Evolutionary conservation across 2,329 filamentous ascomycete species (phyloP), one percentile per base, ranked within the genome.

Genomic region (Nemania diffusa): DNA sequence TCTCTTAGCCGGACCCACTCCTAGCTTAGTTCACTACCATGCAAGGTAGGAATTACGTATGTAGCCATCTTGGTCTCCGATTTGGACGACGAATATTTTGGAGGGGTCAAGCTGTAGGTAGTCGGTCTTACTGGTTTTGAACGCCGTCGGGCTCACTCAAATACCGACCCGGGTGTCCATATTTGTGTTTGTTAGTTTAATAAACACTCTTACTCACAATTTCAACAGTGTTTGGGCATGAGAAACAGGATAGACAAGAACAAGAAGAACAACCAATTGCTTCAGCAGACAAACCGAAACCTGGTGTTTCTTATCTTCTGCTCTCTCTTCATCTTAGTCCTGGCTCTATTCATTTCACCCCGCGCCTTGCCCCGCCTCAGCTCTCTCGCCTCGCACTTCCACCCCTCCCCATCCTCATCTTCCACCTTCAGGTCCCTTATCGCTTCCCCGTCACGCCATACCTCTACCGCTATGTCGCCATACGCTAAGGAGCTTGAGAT

Each of bases 401-500:
- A 66, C 59, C 66, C 59, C 65, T 57, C 59, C 44, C 53, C 46
- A 13, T 55, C 59, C 32, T 61, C 58, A 22, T 56, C 34, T 24
- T 48, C 48, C 51, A 26, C 2, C 44, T 6, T 51, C 11, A 65
- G 57, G 34, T 57, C 59, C 46, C 24, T 57, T 37, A 27, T 42
- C 58, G 52, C 50, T 63, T 61, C 40, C 55, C 46, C 65, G 57
- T 69, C 68, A 66, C 64, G 64, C 59, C 59, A 69, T 64, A 64
- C 57, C 63, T 62, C 59, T 48, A 67, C 71, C 62, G 70, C 65
- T 61, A 82, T 80, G 71, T 74, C 84, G 64, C 57, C 71, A 69
- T 94, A 93, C 82, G 82, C 86, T 67, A 86, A 89, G 71, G 92
- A 94, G 81, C 86, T 92, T 71, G 84, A 90, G 74, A 85, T 93